These are phyloP conservation scores for Cucurbita ficifolia DNA, from an alignment of 306 rosid genomes.

Conservation along the genomic window DNA sequence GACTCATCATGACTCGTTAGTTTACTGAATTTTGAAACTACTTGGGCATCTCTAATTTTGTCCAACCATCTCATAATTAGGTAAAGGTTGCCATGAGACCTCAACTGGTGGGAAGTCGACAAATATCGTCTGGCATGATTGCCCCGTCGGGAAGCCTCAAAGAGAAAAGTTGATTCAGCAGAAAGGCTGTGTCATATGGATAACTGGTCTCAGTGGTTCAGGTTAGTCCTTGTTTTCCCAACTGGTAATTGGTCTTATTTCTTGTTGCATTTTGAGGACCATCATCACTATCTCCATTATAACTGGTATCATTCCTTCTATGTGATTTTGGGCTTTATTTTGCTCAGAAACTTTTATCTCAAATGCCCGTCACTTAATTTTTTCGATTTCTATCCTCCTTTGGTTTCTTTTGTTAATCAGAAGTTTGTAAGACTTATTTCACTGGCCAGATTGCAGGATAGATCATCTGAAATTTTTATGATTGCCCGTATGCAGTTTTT, in stretches of 20 bases:
- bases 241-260: neutral
- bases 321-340: neutral
- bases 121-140: conserved; percentile 76
- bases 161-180: conserved; percentile 75
- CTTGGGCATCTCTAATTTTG: conserved; percentile 18
- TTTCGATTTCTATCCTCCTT: neutral
- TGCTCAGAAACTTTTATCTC: neutral
- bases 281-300: neutral
- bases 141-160: conserved; percentile 57
- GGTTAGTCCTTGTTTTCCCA: conserved; percentile 37
- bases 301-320: neutral
- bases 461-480: neutral
- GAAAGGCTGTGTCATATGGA: conserved; percentile 93
- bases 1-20: too few relatives aligned
- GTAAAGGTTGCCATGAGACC: conserved; percentile 28
- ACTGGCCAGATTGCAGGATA: neutral
- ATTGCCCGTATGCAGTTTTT: neutral
- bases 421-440: neutral
- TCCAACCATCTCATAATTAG: conserved; percentile 28
- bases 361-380: neutral
- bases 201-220: conserved; percentile 98
- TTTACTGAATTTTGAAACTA: neutral
- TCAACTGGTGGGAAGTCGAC: conserved; percentile 54
- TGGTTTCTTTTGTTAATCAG: neutral
- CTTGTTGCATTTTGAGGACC: neutral